Evolutionary conservation across 73 alveolate genomes (phyloP).

Genomic region (Stentor roeselii): DNA sequence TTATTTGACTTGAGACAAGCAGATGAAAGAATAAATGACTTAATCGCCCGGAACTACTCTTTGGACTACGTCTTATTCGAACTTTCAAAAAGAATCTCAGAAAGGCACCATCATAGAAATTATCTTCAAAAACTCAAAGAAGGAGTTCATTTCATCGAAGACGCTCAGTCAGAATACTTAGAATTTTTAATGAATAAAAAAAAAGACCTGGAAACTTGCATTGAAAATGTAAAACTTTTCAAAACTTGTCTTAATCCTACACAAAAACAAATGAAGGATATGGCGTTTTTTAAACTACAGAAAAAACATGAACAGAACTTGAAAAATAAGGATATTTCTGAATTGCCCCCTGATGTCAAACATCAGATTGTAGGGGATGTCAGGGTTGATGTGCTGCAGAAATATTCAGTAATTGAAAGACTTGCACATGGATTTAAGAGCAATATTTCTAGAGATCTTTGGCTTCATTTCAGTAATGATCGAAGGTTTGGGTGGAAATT

Average conservation of each 20-base stretch:
- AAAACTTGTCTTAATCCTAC: neutral
- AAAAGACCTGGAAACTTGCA: neutral
- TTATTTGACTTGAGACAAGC: slow-evolving; percentile 2
- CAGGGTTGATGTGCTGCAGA: neutral
- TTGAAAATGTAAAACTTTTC: neutral
- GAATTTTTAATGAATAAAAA: neutral
- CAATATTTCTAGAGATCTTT: neutral
- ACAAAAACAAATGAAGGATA: slow-evolving; percentile 18
- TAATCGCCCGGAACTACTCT: neutral
- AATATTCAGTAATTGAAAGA: neutral
- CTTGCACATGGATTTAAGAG: neutral
- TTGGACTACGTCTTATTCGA: slow-evolving; percentile 1
- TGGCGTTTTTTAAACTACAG: neutral
- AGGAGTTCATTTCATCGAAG: neutral
- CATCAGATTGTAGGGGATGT: neutral
- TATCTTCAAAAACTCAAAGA: neutral
- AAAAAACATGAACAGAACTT: neutral
- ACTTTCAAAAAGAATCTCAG: neutral
- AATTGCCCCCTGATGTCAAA: slow-evolving; percentile 2
- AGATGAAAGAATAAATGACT: slow-evolving; percentile 2
- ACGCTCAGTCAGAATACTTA: neutral
- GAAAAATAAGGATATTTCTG: neutral
- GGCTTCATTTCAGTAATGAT: neutral
- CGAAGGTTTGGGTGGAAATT: neutral
- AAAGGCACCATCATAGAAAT: neutral